A percentile compares a stretch with the other conserved stretches of the same genome.
phyloP scores from a whole-genome alignment of 805 yeast genomes.

The Alloascoidea hylecoeti region DNA sequence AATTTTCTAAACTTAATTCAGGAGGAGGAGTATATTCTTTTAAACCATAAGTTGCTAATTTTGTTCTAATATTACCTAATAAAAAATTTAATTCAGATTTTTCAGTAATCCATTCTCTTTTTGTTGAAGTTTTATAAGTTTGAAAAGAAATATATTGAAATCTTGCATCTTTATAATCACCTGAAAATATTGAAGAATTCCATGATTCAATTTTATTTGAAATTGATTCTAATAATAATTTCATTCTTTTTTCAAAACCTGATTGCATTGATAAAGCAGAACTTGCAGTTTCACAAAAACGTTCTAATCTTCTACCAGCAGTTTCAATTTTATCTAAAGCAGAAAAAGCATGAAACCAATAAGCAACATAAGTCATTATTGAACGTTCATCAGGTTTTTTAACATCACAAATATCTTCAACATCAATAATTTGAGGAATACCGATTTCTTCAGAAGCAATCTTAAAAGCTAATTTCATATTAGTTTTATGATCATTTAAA shows the following conservation, averaged over 20 bases:
- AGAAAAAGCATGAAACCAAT: slow-evolving; percentile 38
- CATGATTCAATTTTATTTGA: slow-evolving; percentile 12
- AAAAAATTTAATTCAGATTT: slow-evolving; percentile 19
- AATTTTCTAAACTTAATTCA: slow-evolving; percentile 13
- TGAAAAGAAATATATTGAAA: slow-evolving; percentile 13
- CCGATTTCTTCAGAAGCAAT: slow-evolving; percentile 30
- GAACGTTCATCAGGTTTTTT: slow-evolving; percentile 45
- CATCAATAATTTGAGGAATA: slow-evolving; percentile 37
- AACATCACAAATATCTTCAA: slow-evolving; percentile 32
- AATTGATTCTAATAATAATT: slow-evolving; percentile 13
- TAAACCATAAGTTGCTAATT: slow-evolving; percentile 19
- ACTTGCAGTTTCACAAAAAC: slow-evolving; percentile 19
- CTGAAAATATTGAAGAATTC: slow-evolving; percentile 12
- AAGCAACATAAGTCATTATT: slow-evolving; percentile 40
- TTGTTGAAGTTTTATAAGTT: slow-evolving; percentile 15
- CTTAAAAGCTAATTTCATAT: slow-evolving; percentile 23
- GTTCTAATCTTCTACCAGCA: slow-evolving; percentile 21
- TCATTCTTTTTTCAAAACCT: slow-evolving; percentile 18
- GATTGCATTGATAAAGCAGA: slow-evolving; percentile 17
- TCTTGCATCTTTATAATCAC: slow-evolving; percentile 14
- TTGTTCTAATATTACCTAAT: slow-evolving; percentile 21
- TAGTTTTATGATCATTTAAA: slow-evolving; percentile 14
- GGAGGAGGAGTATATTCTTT: slow-evolving; percentile 20
- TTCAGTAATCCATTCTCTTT: slow-evolving; percentile 22
- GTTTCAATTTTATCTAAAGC: slow-evolving; percentile 19